Conservation (phyloP, 805 yeast species). For the Metschnikowia matae region DNA sequence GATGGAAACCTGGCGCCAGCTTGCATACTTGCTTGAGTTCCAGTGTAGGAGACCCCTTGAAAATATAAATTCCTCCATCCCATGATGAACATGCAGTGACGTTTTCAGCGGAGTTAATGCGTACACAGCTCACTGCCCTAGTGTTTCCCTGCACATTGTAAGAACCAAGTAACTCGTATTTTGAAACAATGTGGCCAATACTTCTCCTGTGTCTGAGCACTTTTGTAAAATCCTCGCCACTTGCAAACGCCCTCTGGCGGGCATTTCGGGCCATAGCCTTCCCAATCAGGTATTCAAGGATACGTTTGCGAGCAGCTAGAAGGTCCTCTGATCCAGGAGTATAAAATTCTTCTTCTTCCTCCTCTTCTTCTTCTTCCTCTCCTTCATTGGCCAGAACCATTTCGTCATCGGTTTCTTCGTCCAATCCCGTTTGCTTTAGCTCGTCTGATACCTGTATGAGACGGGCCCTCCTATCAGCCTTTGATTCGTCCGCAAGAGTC, state of each 20-base stretch:
- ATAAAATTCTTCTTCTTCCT: constrained; percentile 73
- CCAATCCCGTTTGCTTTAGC: constrained; percentile 15
- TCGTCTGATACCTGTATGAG: constrained; percentile 43
- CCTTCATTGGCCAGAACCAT: constrained; percentile 29
- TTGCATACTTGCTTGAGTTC: constrained; percentile 12
- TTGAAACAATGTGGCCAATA: constrained; percentile 29
- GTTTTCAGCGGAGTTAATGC: constrained; percentile 37
- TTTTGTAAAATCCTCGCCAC: constrained; percentile 34
- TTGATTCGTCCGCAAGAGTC: constrained; percentile 55
- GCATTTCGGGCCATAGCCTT: constrained; percentile 42
- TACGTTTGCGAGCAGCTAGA: constrained; percentile 44
- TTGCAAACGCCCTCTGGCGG: constrained; percentile 25
- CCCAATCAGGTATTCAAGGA: constrained; percentile 50
- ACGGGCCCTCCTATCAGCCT: constrained; percentile 57
- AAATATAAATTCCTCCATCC: constrained; percentile 65
- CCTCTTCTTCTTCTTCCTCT: constrained; percentile 65
- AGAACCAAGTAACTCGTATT: constrained; percentile 53
- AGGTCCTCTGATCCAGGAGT: constrained; percentile 70
- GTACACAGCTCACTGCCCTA: constrained; percentile 63
- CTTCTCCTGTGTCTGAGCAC: constrained; percentile 46
- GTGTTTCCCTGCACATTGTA: constrained; percentile 56
- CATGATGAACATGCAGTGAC: constrained; percentile 71
- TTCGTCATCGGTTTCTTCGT: constrained; percentile 7
- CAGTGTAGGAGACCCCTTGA: constrained; percentile 19
- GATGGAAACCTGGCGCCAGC: constrained; percentile 41